A percentile compares a stretch with the other conserved stretches of the same genome.
phyloP scores from a whole-genome alignment of 768 basidiomycete genomes.

The Suillus hirtellus region DNA sequence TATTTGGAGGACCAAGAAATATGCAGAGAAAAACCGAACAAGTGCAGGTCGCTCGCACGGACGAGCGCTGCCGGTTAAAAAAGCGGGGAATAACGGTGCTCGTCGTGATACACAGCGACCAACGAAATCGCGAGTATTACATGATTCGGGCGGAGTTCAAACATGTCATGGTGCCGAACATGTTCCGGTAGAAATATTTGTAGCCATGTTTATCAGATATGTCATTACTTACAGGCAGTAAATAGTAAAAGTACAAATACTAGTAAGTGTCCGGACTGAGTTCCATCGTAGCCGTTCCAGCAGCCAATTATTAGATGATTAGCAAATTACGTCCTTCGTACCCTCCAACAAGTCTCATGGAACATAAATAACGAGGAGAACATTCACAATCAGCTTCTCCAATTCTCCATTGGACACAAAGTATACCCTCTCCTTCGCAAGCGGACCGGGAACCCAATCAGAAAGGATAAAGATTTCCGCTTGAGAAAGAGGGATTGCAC shows the following conservation, averaged over 20 bases:
- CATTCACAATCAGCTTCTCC: conserved; percentile 75
- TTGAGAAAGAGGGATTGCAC: conserved; percentile 62
- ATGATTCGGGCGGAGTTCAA: conserved; percentile 25
- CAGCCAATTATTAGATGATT: conserved; percentile 8
- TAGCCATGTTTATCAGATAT: not conserved
- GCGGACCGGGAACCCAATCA: conserved; percentile 47
- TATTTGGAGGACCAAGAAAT: conserved; percentile 22
- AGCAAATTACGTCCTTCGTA: not conserved
- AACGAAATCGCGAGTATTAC: conserved; percentile 20
- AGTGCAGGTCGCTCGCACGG: conserved; percentile 13
- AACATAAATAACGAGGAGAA: conserved; percentile 69
- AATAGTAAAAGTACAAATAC: conserved; percentile 6
- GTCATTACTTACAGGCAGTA: conserved; percentile 7
- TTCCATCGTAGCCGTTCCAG: conserved; percentile 1
- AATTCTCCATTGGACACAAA: conserved; percentile 67
- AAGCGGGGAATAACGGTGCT: conserved; percentile 30
- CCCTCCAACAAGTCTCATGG: conserved; percentile 39
- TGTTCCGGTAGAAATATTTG: not conserved
- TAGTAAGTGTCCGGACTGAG: not conserved
- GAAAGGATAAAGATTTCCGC: conserved; percentile 62
- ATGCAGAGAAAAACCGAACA: conserved; percentile 26
- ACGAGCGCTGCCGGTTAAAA: conserved; percentile 19
- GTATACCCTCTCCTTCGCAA: conserved; percentile 68
- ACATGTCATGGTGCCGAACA: conserved; percentile 10
- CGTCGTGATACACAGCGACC: conserved; percentile 45